Evolutionary conservation across 176 grass and related monocot genomes (phyloP), one percentile per base, ranked within the genome.

Genomic region (Musa schizocarpa): DNA sequence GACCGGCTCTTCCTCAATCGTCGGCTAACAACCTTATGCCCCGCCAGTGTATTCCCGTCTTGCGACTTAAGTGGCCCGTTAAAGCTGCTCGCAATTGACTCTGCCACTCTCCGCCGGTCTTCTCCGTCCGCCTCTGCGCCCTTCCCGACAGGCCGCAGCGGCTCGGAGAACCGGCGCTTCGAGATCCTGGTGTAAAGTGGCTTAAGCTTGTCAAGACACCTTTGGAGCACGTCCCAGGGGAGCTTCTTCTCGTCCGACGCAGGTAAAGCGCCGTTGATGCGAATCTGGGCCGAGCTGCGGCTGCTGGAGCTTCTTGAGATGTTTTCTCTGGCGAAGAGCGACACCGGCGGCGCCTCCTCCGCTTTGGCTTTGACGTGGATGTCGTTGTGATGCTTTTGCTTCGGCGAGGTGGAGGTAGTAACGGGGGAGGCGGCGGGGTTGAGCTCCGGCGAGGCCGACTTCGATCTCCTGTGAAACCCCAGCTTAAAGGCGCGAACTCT

Each of bases 1-100:
- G 93, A 97, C 24, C 90, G 83, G 81, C 90, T 93, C 83, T 97
- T 97, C 8, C 88, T 88, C 1, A 97, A 77, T 0, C 87, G 84
- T 82, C 88, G 92, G 77, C 83, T 86, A 24, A 87, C 92, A 62
- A 89, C 86, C 87, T 90, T 92, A 50, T 92, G 74, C 0, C 92
- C 92, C 8, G 92, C 85, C 1, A 89, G 92, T 0, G 92, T 82
- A 73, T 81, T 79, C 62, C 77, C 92, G 65, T 89, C 84, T 0
- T 87, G 82, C 59, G 89, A 11, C 13, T 43, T 43, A 43, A 43
- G 34, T 6, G 34, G 34, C 34, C 34, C 3, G 4, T 43, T 6
- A 43, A 43, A 22, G 19, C 19, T 20, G 61, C 16, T 63, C 61
- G 61, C n/a, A 22, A 22, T 64, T 4, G 19, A 22, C 61, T 64